These are phyloP conservation scores for Aspergillus indologenus DNA, from an alignment of 495 filamentous ascomycete species.

Conservation along the genomic window DNA sequence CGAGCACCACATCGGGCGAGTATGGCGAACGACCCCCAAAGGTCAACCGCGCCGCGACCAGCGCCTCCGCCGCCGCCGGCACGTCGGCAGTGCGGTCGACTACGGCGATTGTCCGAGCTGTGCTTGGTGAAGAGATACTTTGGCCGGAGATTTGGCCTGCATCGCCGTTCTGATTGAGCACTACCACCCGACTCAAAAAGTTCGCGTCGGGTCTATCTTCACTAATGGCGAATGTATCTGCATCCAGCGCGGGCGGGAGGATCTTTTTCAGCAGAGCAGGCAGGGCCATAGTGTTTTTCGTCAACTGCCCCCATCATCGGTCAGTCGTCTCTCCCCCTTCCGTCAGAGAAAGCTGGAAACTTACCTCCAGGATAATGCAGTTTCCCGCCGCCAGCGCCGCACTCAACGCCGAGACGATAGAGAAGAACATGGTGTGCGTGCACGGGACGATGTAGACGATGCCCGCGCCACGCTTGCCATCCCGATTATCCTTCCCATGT, in stretches of 20 bases:
- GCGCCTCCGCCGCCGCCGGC: slow-evolving; percentile 38
- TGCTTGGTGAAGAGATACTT: slow-evolving; percentile 30
- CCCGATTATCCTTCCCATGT: slow-evolving; percentile 33
- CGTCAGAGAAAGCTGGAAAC: slow-evolving; percentile 7
- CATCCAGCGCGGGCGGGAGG: slow-evolving; percentile 38
- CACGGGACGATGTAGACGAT: slow-evolving; percentile 52
- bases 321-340: neutral
- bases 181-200: slow-evolving; percentile 18
- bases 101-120: slow-evolving; percentile 40
- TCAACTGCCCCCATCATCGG: slow-evolving; percentile 26
- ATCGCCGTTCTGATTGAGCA: slow-evolving; percentile 19
- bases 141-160: slow-evolving; percentile 8
- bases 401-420: slow-evolving; percentile 41
- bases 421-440: slow-evolving; percentile 48
- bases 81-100: slow-evolving; percentile 53
- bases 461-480: slow-evolving; percentile 31
- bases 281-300: slow-evolving; percentile 32
- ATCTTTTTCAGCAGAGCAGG: slow-evolving; percentile 38
- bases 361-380: slow-evolving; percentile 50
- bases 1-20: slow-evolving; percentile 52
- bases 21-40: slow-evolving; percentile 51
- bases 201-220: slow-evolving; percentile 21
- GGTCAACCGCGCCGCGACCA: slow-evolving; percentile 48
- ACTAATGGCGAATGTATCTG: slow-evolving; percentile 41
- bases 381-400: slow-evolving; percentile 52